Conservation (phyloP, 768 basidiomycete species). For the Leccinum boreale region DNA sequence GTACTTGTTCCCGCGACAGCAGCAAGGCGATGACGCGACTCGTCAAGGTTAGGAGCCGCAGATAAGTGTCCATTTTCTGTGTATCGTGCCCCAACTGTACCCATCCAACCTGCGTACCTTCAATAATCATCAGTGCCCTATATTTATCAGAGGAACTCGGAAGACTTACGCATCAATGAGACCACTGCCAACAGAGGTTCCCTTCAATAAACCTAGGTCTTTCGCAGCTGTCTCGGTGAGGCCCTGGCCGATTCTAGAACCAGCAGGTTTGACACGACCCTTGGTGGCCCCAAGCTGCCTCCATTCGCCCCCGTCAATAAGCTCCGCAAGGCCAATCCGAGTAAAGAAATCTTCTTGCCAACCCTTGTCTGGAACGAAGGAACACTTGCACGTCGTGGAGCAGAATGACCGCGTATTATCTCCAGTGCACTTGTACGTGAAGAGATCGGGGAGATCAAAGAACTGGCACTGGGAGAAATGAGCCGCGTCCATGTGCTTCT, state of each 20-base stretch:
- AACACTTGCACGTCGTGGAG: conserved; percentile 95
- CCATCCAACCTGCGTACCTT: conserved; percentile 95
- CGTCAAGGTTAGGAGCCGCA: conserved; percentile 59
- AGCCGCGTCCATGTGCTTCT: conserved; percentile 73
- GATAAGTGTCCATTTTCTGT: conserved; percentile 51
- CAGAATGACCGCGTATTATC: conserved; percentile 77
- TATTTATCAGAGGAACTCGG: background rate
- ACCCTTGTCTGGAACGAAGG: conserved; percentile 80
- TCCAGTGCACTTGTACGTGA: conserved; percentile 88
- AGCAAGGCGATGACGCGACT: conserved; percentile 80
- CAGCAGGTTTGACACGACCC: conserved; percentile 72
- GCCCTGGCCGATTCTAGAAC: conserved; percentile 80
- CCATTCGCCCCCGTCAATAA: conserved; percentile 63
- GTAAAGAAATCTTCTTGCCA: conserved; percentile 90
- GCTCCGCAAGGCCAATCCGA: conserved; percentile 73
- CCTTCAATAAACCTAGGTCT: conserved; percentile 80
- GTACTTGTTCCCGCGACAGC: conserved; percentile 96
- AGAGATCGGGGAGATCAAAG: conserved; percentile 92
- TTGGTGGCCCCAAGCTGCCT: conserved; percentile 68
- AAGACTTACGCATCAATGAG: conserved; percentile 86
- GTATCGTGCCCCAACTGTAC: conserved; percentile 84
- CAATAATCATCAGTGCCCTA: background rate
- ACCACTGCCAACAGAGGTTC: conserved; percentile 90
- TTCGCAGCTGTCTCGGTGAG: conserved; percentile 74
- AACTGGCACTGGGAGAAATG: conserved; percentile 77